phyloP scores from a whole-genome alignment of 2,329 filamentous ascomycete genomes.

The Sordariomycetes sp. region DNA sequence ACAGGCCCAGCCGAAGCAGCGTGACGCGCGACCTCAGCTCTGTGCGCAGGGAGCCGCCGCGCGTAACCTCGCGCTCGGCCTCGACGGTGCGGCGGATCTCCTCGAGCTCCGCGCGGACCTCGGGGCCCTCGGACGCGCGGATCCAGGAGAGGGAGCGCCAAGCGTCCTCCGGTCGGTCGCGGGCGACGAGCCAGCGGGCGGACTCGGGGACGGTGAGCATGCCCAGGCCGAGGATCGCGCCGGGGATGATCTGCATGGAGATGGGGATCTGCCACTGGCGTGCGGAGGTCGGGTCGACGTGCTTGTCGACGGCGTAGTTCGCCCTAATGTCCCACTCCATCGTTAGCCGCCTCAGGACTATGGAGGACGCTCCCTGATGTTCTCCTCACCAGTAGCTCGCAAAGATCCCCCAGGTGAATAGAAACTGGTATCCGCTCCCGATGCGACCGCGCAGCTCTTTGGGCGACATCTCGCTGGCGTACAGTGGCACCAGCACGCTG shows the following conservation, averaged over 20 bases:
- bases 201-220: constrained; percentile 53
- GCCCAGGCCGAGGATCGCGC: constrained; percentile 48
- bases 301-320: constrained; percentile 5
- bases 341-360: too few relatives aligned
- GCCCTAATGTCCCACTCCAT: too few relatives aligned
- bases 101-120: neutral
- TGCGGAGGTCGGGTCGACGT: constrained; percentile 11
- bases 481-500: constrained; percentile 53
- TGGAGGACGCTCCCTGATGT: too few relatives aligned
- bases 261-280: constrained; percentile 55
- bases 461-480: constrained; percentile 49
- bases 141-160: neutral
- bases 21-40: neutral
- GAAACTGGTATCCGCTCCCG: constrained; percentile 28
- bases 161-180: neutral
- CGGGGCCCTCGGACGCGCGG: neutral
- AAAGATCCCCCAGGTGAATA: neutral
- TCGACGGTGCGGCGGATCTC: neutral
- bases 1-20: neutral
- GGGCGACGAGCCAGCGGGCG: constrained; percentile 42
- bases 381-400: neutral
- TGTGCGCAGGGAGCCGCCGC: neutral
- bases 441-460: constrained; percentile 54
- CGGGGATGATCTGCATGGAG: constrained; percentile 30
- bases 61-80: neutral